Conservation (phyloP, 2,329 filamentous ascomycete species). For the Shiraia bambusicola region DNA sequence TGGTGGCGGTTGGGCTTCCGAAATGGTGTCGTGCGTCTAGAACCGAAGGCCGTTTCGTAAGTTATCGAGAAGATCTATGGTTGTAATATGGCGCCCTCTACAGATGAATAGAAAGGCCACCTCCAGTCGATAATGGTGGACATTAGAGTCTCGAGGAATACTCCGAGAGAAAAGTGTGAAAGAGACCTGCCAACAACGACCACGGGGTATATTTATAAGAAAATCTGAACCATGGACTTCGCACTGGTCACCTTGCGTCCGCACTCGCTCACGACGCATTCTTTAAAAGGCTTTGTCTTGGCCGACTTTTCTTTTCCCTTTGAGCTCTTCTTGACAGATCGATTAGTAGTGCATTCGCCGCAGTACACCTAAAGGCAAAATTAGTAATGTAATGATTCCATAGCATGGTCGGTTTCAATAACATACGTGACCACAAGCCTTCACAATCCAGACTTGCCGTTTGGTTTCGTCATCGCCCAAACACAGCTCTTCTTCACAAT, state of each 20-base stretch:
- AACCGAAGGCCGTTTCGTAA: constrained; percentile 2
- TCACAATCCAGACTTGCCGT: constrained; percentile 89
- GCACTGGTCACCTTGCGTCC: constrained; percentile 35
- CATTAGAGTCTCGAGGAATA: neutral
- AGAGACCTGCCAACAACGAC: neutral
- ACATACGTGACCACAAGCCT: constrained; percentile 86
- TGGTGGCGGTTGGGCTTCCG: neutral
- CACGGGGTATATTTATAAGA: constrained; percentile 28
- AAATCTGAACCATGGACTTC: constrained; percentile 46
- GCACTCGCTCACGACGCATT: constrained; percentile 51
- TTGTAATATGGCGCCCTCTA: constrained; percentile 3
- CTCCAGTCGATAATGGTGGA: neutral
- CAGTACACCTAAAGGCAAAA: constrained; percentile 52
- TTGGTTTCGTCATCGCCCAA: constrained; percentile 68
- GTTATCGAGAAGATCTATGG: constrained; percentile 13
- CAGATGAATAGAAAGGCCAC: constrained; percentile 1
- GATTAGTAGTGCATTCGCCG: constrained; percentile 52
- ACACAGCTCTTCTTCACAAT: constrained; percentile 81
- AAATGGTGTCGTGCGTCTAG: too few species aligned
- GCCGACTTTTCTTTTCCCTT: constrained; percentile 44
- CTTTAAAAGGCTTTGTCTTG: constrained; percentile 45
- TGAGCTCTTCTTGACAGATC: constrained; percentile 38
- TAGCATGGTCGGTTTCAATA: neutral
- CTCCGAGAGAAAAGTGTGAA: neutral
- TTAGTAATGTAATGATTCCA: neutral